These are phyloP conservation scores for Nakazawaea ernobii DNA, from an alignment of 805 yeast species.

Conservation along the genomic window DNA sequence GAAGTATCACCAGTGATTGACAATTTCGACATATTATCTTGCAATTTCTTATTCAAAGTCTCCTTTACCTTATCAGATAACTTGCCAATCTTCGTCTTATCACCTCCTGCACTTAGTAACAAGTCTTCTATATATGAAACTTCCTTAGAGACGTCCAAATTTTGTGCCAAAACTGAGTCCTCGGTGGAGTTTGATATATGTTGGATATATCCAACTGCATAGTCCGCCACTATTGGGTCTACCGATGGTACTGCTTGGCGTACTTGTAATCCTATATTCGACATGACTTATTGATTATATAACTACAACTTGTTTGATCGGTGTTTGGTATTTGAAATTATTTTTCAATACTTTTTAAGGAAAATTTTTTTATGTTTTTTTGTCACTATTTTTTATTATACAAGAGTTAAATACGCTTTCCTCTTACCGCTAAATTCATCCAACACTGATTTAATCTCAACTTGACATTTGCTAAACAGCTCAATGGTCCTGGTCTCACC, in stretches of 20 bases:
- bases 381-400: conserved; percentile 24
- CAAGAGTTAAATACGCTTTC: conserved; percentile 70
- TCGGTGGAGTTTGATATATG: conserved; percentile 73
- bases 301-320: neutral
- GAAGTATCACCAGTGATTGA: conserved; percentile 84
- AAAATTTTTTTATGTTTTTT: neutral
- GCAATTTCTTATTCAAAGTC: conserved; percentile 45
- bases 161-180: conserved; percentile 77
- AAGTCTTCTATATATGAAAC: conserved; percentile 60
- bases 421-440: conserved; percentile 91
- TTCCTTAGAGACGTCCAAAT: conserved; percentile 62
- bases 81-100: conserved; percentile 42
- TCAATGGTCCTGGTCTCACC: conserved; percentile 37
- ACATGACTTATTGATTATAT: conserved; percentile 18
- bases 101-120: conserved; percentile 81
- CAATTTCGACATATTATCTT: conserved; percentile 65
- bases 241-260: conserved; percentile 83
- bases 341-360: neutral
- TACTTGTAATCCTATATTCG: conserved; percentile 44
- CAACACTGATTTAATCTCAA: conserved; percentile 72
- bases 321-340: neutral
- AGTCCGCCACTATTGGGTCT: conserved; percentile 83
- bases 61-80: conserved; percentile 43
- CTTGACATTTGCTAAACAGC: conserved; percentile 83
- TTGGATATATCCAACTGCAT: conserved; percentile 86